These are phyloP conservation scores for Aquilaria agallochum DNA, from an alignment of 441 rosid species.

Conservation along the genomic window DNA sequence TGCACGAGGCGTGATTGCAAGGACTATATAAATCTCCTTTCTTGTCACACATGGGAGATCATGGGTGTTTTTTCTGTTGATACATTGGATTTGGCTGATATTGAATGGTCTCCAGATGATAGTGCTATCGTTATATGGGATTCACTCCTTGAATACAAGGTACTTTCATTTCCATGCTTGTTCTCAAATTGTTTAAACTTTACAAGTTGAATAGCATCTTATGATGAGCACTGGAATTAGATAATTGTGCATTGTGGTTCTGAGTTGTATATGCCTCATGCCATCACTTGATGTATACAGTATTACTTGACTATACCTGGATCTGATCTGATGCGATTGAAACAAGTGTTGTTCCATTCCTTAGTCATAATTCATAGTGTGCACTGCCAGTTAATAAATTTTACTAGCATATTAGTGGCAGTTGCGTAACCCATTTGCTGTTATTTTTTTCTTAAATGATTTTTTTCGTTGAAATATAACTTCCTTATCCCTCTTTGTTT, in stretches of 20 bases:
- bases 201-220: background rate
- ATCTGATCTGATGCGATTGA: too few species aligned
- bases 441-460: background rate
- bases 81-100: slow-evolving; percentile 88
- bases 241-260: too few species aligned
- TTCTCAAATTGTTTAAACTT: background rate
- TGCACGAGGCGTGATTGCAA: slow-evolving; percentile 96
- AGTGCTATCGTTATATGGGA: slow-evolving; percentile 87
- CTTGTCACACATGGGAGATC: slow-evolving; percentile 92
- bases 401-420: background rate
- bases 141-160: slow-evolving; percentile 91
- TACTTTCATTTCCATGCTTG: slow-evolving; percentile 19
- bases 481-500: background rate
- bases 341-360: too few species aligned
- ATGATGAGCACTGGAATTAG: background rate
- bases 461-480: slow-evolving; percentile 1
- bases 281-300: too few species aligned
- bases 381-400: slow-evolving; percentile 4
- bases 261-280: too few species aligned
- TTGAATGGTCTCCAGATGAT: slow-evolving; percentile 97
- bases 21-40: slow-evolving; percentile 81
- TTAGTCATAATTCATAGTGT: too few species aligned
- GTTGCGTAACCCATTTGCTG: background rate
- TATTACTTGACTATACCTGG: too few species aligned
- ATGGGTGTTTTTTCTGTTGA: slow-evolving; percentile 93